Conservation (phyloP, 345 rosid genomes). For the Euphorbia pulcherrima region DNA sequence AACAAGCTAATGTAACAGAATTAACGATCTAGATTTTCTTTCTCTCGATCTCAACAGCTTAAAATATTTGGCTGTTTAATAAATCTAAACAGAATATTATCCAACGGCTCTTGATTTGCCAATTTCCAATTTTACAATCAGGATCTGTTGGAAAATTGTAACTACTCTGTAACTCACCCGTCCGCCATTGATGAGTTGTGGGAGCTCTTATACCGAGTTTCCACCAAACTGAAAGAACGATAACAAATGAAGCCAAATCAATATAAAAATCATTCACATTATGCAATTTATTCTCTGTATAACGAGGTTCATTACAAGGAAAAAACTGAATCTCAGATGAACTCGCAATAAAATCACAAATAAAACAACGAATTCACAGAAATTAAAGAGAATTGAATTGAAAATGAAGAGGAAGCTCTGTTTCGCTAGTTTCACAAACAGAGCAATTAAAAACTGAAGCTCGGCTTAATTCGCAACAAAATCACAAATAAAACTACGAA, state of each 20-base stretch:
- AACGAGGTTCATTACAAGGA: not conserved
- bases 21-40: slow-evolving; percentile 24
- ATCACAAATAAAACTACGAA: not conserved
- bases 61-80: not conserved
- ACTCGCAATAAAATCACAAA: too few species aligned
- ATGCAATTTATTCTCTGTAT: not conserved
- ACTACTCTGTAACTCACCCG: slow-evolving; percentile 38
- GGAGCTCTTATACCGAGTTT: slow-evolving; percentile 30
- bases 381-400: too few species aligned
- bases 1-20: slow-evolving; percentile 3
- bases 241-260: not conserved
- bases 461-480: not conserved
- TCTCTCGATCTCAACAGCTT: slow-evolving; percentile 20
- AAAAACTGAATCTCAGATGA: too few species aligned
- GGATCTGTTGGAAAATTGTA: slow-evolving; percentile 1
- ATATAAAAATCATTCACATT: not conserved
- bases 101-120: too few species aligned
- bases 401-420: too few species aligned
- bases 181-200: slow-evolving; percentile 50
- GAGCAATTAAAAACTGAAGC: not conserved
- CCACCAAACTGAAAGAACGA: slow-evolving; percentile 29
- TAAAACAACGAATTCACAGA: too few species aligned
- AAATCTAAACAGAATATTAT: not conserved
- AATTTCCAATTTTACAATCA: slow-evolving; percentile 3
- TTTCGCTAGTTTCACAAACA: too few species aligned